Base-by-base conservation (phyloP, 2,329 filamentous ascomycete species). In the Fusarium virguliforme region DNA sequence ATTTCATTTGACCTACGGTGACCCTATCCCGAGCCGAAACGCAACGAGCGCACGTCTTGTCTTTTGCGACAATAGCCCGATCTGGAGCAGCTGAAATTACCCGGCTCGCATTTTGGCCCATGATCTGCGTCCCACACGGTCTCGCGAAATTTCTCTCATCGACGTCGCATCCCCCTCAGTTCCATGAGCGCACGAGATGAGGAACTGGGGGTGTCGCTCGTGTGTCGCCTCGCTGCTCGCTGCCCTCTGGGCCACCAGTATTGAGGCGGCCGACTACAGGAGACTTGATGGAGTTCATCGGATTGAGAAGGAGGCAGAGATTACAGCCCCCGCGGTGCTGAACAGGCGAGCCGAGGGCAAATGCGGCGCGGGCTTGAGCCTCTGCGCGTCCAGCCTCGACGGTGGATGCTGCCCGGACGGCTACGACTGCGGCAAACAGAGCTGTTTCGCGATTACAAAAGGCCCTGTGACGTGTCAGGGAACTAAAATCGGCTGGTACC, bases 381-480 rank as follows among this genome's bases (percentile, higher is more conserved):
- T 78, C 12, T 86, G 84, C 53, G 77, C 83, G 6, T 72, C 77
- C 4, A 81, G 80, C 9, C 60, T 84, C n/a, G 74, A 76, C 22
- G 85, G 85, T 35, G 83, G 82, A 35, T 87, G 85, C 62, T 87
- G 85, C 64, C 85, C 86, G 1, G 75, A 81, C 5, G 76, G 80
- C 40, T 89, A 87, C 71, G 78, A 79, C 4, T 89, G 87, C 75
- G 85, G 79, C 3, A 79, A 78, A 48, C 79, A 83, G 35, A 84
- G 83, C 37, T 88, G 86, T 65, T 83, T 82, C 71, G 83, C 83
- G 12, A 85, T 84, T 5, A 84, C 84, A 0, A 82, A 79, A 38
- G 82, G 80, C 12, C 80, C 83, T 12, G 80, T 81, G 6, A 81
- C 83, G 4, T 82, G 84, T 75, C 43, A 30, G 26, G 57, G 79